Evolutionary conservation across 345 rosid genomes (phyloP), one percentile per base, ranked within the genome.

Genomic region (Orychophragmus violaceus): DNA sequence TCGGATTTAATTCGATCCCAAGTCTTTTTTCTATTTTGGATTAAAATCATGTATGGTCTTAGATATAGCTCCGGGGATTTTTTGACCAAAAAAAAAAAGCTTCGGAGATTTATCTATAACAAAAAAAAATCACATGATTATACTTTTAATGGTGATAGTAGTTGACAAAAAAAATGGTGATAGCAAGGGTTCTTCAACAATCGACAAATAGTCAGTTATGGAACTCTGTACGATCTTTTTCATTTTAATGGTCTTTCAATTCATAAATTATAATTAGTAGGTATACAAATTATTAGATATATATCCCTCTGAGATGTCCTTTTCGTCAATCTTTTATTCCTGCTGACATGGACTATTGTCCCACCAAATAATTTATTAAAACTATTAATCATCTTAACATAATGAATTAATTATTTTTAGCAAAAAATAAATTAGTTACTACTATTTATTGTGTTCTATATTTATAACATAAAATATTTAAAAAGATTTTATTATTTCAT

Each of bases 151-250:
- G 49, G 49, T 53, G 44, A 62, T 53, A 13, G 58, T n/a, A n/a
- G n/a, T n/a, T n/a, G n/a, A n/a, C n/a, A n/a, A n/a, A n/a, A n/a
- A n/a, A n/a, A n/a, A n/a, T n/a, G n/a, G n/a, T n/a, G n/a, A n/a
- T n/a, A n/a, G n/a, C n/a, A 3, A 10, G 42, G 58, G 46, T 71
- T 63, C 41, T 71, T 71, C 64, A 63, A 33, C 25, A 35, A 63
- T 3, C 3, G 16, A 44, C 24, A 54, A 42, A 45, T 30, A 29
- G 16, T 59, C 36, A 36, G 18, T 60, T 50, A 14, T 37, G 18
- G 4, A 61, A 37, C 10, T 69, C 23, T 14, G 9, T 12, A 66
- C 62, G 14, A 45, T 44, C 58, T 5, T 22, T n/a, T 61, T 24
- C 18, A 36, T 37, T n/a, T 60, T 7, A 23, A 10, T 28, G 18